Percentiles rank a stretch among this genome's conserved stretches.
Evolutionary conservation across 73 alveolate genomes (phyloP).

Genomic region (Effrenium voratum): DNA sequence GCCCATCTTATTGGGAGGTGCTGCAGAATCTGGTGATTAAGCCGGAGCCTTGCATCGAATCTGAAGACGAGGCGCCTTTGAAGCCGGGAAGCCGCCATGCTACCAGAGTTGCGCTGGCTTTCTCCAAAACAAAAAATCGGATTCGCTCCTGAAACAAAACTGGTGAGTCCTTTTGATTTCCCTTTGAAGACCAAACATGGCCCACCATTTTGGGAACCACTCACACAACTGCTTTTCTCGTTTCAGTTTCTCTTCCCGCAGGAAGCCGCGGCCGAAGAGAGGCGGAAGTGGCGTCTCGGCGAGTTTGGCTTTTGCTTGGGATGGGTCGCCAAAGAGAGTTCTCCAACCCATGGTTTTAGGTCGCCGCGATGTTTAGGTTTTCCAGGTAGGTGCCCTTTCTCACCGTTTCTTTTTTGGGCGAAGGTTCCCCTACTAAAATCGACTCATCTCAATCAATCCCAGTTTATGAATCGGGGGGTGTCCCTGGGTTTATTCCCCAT

Average conservation of each 20-base stretch:
- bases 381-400: neutral
- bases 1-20: slow-evolving; percentile 54
- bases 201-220: no score
- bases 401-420: neutral
- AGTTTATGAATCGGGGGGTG: no score
- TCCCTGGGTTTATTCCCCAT: no score
- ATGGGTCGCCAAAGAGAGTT: neutral
- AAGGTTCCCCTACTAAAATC: neutral
- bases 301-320: neutral
- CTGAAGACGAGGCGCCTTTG: no score
- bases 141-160: no score
- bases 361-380: neutral
- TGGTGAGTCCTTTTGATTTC: no score
- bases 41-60: slow-evolving; percentile 83
- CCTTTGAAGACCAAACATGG: no score
- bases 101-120: no score
- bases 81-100: no score
- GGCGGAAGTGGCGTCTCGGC: slow-evolving; percentile 75
- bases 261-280: slow-evolving; percentile 82
- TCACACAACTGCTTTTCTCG: no score
- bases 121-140: no score
- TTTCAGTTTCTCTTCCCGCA: neutral
- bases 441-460: no score
- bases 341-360: neutral
- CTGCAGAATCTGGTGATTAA: slow-evolving; percentile 73